Evolutionary conservation across 169 alveolate species (phyloP).

Genomic region (Eimeria falciformis): DNA sequence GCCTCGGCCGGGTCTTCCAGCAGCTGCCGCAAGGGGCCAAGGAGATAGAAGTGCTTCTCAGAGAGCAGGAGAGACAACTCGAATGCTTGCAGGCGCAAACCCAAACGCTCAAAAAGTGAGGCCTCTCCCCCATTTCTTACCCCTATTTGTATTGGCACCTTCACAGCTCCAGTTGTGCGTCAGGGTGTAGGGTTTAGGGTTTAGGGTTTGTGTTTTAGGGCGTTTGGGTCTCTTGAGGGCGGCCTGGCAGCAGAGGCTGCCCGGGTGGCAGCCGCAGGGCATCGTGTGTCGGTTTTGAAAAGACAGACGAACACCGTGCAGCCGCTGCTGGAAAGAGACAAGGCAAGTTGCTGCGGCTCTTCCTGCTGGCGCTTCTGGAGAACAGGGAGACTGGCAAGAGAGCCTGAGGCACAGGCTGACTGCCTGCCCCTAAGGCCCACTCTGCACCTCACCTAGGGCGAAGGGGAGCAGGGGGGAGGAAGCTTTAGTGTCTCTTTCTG

Average conservation of each 20-base stretch:
- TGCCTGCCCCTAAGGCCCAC: neutral
- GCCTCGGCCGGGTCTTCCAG: constrained; percentile 50
- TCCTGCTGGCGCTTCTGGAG: neutral
- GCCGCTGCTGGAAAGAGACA: constrained; percentile 50
- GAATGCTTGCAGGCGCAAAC: constrained; percentile 50
- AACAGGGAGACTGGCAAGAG: no score
- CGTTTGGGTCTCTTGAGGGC: constrained; percentile 51
- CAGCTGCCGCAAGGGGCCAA: constrained; percentile 58
- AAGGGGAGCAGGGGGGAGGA: neutral
- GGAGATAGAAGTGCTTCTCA: constrained; percentile 49
- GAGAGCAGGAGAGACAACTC: constrained; percentile 65
- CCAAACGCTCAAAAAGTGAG: constrained; percentile 13
- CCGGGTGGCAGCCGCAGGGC: constrained; percentile 53
- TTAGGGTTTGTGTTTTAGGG: constrained; percentile 12
- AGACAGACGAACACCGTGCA: constrained; percentile 41
- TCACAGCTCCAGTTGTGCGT: neutral
- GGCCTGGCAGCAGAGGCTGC: constrained; percentile 62
- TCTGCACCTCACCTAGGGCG: neutral
- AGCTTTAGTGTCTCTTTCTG: neutral
- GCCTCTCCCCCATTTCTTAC: neutral
- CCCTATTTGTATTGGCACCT: neutral
- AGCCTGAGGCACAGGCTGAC: neutral
- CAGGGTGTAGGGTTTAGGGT: constrained; percentile 3
- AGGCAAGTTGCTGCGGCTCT: constrained; percentile 15
- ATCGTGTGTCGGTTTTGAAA: constrained; percentile 23